Evolutionary conservation across 164 flowering plant genomes (phyloP), one percentile per base, ranked within the genome.

Genomic region (Cinnamomum micranthum): DNA sequence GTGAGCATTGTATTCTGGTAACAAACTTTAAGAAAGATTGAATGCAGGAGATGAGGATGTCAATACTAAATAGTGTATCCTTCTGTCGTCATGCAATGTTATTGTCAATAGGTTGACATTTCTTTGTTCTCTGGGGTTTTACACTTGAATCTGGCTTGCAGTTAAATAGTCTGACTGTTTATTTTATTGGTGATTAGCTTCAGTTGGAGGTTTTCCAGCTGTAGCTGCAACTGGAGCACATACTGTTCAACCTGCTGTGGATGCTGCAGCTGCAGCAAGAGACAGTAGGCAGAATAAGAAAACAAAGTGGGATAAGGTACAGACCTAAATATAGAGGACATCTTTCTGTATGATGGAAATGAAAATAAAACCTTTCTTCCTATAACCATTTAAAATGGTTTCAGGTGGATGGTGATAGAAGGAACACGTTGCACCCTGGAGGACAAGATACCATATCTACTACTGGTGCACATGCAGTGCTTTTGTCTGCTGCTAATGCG

Each of bases 251-350:
- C 51, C 81, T 73, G 80, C 84, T 71, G 41, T 77, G 70, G 97
- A 92, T 86, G 78, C 77, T 35, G 71, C 64, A 50, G 47, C 81
- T 58, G 71, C 60, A 50, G 47, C 81, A 52, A 84, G 93, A 65
- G 99, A 93, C n/a, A 85, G 91, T 71, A 85, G 98, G 81, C 92
- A 80, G 78, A 92, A 87, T 80, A 95, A 93, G 84, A 93, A 92
- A 82, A 89, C 98, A 73, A 95, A 95, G 85, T 95, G 99, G 99
- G 98, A 95, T 75, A 93, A 95, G 97, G 99, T 68, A 64, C 15
- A 64, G 65, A 59, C 27, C 66, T 35, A 14, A 62, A 12, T 22
- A 33, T 31, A 23, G 5, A 31, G 55, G 9, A 35, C 27, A 5
- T 35, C 7, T 41, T 14, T 35, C 60, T 73, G 62, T 73, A 50